Conservation (phyloP, 306 rosid genomes). For the Amphicarpaea edgeworthii region DNA sequence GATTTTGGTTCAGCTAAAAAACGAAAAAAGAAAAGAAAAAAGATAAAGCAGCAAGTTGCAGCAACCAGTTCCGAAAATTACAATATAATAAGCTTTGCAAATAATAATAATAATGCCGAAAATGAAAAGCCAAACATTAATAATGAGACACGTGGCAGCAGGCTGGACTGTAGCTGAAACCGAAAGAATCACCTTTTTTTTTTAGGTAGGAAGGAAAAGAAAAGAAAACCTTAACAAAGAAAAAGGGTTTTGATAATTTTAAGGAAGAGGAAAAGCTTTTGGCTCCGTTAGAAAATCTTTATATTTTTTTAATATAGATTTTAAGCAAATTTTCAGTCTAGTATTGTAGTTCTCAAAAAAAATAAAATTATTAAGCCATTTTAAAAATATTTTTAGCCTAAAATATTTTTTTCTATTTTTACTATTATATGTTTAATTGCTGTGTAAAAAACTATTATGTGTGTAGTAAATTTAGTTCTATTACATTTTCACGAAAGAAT, state of each 20-base stretch:
- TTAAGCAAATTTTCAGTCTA: too few species aligned
- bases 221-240: neutral
- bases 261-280: too few species aligned
- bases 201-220: neutral
- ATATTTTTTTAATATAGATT: too few species aligned
- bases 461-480: too few species aligned
- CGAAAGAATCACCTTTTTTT: constrained; percentile 35
- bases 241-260: too few species aligned
- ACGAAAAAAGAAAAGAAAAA: constrained; percentile 2
- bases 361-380: neutral
- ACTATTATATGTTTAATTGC: too few species aligned
- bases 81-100: neutral
- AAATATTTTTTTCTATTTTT: neutral
- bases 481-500: too few species aligned
- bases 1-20: constrained; percentile 27
- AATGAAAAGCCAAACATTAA: constrained; percentile 16
- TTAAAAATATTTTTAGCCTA: neutral
- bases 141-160: constrained; percentile 39
- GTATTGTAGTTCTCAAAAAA: neutral
- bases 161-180: neutral
- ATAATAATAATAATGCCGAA: neutral
- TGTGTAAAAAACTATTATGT: too few species aligned
- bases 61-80: neutral
- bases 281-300: too few species aligned
- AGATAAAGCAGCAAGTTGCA: constrained; percentile 36